Percentiles rank a stretch among this genome's conserved stretches.
Conservation (phyloP, 148 eudicot species). For the Camellia lanceoleosa region DNA sequence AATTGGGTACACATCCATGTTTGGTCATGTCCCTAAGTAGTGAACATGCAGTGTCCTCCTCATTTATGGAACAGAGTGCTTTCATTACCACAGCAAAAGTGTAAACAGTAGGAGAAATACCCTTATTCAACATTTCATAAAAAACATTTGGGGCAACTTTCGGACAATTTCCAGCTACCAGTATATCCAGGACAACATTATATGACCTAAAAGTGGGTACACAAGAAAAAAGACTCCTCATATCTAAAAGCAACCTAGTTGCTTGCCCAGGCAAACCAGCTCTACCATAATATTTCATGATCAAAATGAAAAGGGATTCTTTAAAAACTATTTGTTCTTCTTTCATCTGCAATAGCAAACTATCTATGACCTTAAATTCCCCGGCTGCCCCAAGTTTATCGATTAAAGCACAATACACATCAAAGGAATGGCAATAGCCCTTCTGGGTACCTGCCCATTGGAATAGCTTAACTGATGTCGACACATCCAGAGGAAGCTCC, state of each 20-base stretch:
- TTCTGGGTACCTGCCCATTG: constrained; percentile 68
- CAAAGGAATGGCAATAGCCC: constrained; percentile 72
- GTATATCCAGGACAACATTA: constrained; percentile 76
- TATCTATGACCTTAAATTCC: constrained; percentile 73
- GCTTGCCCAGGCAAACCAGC: constrained; percentile 91
- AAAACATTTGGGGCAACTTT: constrained; percentile 72
- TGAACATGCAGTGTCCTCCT: constrained; percentile 73
- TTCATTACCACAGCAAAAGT: constrained; percentile 78
- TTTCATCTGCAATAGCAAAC: constrained; percentile 73
- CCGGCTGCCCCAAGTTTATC: constrained; percentile 59
- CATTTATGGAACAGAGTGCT: constrained; percentile 68
- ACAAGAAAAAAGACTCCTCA: constrained; percentile 56
- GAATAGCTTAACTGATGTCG: constrained; percentile 76
- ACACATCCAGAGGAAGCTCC: constrained; percentile 73
- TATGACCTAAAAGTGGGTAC: constrained; percentile 71
- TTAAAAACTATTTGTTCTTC: constrained; percentile 59
- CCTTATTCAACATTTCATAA: constrained; percentile 81
- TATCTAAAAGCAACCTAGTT: constrained; percentile 85
- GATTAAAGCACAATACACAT: constrained; percentile 72
- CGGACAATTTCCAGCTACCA: constrained; percentile 69
- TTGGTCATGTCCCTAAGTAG: constrained; percentile 91
- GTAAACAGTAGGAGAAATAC: constrained; percentile 71
- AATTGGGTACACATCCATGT: constrained; percentile 90
- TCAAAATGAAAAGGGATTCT: constrained; percentile 68
- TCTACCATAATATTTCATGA: constrained; percentile 74